A percentile compares a stretch with the other conserved stretches of the same genome.
Conservation (phyloP, 2,329 filamentous ascomycete species). For the Fusarium sororula region DNA sequence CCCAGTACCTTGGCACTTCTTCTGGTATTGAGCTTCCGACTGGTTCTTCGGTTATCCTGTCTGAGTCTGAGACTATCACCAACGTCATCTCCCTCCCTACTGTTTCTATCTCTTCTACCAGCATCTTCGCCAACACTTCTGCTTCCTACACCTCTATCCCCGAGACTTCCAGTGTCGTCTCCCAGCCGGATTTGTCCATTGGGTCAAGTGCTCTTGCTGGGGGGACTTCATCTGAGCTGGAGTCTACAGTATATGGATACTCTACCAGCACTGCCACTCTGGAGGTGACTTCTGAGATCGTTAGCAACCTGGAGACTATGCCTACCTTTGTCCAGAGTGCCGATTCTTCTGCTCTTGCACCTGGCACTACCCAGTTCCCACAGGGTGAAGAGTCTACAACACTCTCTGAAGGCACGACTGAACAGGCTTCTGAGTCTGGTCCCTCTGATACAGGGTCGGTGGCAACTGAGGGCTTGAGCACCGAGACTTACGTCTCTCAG, state of each 20-base stretch:
- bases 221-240: constrained; percentile 9
- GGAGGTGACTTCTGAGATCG: background rate
- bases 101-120: background rate
- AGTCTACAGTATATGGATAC: constrained; percentile 22
- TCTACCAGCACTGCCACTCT: constrained; percentile 4
- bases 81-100: constrained; percentile 13
- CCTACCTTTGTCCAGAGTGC: constrained; percentile 25
- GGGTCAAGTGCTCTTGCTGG: constrained; percentile 20
- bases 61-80: constrained; percentile 3
- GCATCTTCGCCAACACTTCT: constrained; percentile 6
- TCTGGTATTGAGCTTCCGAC: constrained; percentile 3
- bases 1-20: constrained; percentile 21
- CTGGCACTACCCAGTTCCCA: constrained; percentile 3
- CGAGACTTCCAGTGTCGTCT: background rate
- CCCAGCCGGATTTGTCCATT: background rate
- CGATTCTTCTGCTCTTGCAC: constrained; percentile 26
- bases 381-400: background rate
- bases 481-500: constrained; percentile 1
- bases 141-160: constrained; percentile 1
- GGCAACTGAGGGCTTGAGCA: background rate
- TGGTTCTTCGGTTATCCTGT: constrained; percentile 7
- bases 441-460: background rate
- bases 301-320: constrained; percentile 36
- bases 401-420: background rate
- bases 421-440: background rate